A percentile compares a stretch with the other conserved stretches of the same genome.
phyloP scores from a whole-genome alignment of 306 rosid species.

The Inga laurina region DNA sequence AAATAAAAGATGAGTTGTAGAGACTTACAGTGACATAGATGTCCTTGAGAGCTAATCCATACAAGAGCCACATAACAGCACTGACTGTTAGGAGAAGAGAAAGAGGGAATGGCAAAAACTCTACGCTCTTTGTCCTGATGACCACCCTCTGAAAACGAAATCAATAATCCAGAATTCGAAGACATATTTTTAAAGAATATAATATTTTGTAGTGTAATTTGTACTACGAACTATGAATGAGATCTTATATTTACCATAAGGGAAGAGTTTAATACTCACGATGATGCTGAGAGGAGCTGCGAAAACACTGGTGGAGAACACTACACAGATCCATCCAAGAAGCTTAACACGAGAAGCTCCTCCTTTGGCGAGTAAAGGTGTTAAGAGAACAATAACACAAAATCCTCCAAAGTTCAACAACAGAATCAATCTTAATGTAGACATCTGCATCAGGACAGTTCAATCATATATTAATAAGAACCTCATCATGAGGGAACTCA shows the following conservation, averaged over 20 bases:
- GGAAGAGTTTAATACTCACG: conserved; percentile 34
- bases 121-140: conserved; percentile 86
- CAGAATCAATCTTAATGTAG: conserved; percentile 66
- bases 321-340: conserved; percentile 89
- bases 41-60: conserved; percentile 68
- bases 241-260: too few relatives aligned
- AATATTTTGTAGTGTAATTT: too few relatives aligned
- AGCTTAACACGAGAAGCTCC: conserved; percentile 43
- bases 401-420: conserved; percentile 74
- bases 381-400: conserved; percentile 59
- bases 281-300: conserved; percentile 90
- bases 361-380: conserved; percentile 52
- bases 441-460: conserved; percentile 46
- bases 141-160: conserved; percentile 59
- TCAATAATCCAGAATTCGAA: not conserved
- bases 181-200: too few relatives aligned
- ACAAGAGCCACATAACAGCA: conserved; percentile 76
- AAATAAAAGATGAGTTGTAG: not conserved
- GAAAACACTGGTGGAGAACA: conserved; percentile 78
- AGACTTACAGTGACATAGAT: conserved; percentile 77
- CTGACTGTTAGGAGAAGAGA: conserved; percentile 85
- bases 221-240: too few relatives aligned
- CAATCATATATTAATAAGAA: conserved; percentile 11
- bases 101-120: conserved; percentile 84
- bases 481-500: not conserved